A percentile compares a stretch with the other conserved stretches of the same genome.
Evolutionary conservation across 2,329 filamentous ascomycete genomes (phyloP).

Genomic region (Neocatenulostroma microsporum): DNA sequence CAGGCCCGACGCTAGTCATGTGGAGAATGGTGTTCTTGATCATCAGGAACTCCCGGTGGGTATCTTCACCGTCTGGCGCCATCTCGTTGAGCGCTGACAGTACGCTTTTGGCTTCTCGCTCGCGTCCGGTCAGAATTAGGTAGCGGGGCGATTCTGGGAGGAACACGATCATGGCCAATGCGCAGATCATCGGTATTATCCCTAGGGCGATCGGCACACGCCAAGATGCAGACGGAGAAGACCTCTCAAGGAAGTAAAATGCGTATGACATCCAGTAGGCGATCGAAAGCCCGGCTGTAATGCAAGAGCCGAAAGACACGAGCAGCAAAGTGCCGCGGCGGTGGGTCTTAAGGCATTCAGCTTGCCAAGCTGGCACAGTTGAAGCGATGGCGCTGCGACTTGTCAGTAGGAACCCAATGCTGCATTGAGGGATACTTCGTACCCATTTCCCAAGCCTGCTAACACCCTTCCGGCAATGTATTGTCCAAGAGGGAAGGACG

Average conservation of each 20-base stretch:
- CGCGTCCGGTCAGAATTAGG: slow-evolving; percentile 49
- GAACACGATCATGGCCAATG: slow-evolving; percentile 16
- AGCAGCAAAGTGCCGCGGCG: slow-evolving; percentile 41
- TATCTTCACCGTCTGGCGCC: slow-evolving; percentile 36
- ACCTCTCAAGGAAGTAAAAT: slow-evolving; percentile 6
- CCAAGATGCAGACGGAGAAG: slow-evolving; percentile 23
- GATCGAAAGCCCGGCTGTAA: slow-evolving; percentile 38
- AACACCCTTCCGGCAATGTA: slow-evolving; percentile 45
- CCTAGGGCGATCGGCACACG: slow-evolving; percentile 24
- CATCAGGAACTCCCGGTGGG: slow-evolving; percentile 42
- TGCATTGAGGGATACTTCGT: background rate
- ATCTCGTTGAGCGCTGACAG: slow-evolving; percentile 42
- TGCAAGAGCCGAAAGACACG: slow-evolving; percentile 41
- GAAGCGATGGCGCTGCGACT: slow-evolving; percentile 31
- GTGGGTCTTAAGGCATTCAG: slow-evolving; percentile 41
- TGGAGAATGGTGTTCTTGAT: slow-evolving; percentile 49
- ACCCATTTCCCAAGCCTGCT: slow-evolving; percentile 40
- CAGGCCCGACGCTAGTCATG: slow-evolving; percentile 24
- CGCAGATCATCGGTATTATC: slow-evolving; percentile 20
- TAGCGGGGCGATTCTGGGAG: slow-evolving; percentile 32
- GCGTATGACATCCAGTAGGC: slow-evolving; percentile 34
- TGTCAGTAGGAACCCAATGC: background rate
- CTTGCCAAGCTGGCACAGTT: slow-evolving; percentile 41
- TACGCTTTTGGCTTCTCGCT: slow-evolving; percentile 44
- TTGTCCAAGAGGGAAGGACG: slow-evolving; percentile 39